These are phyloP conservation scores for Ramaria rubella DNA, from an alignment of 768 basidiomycete species.

Conservation along the genomic window DNA sequence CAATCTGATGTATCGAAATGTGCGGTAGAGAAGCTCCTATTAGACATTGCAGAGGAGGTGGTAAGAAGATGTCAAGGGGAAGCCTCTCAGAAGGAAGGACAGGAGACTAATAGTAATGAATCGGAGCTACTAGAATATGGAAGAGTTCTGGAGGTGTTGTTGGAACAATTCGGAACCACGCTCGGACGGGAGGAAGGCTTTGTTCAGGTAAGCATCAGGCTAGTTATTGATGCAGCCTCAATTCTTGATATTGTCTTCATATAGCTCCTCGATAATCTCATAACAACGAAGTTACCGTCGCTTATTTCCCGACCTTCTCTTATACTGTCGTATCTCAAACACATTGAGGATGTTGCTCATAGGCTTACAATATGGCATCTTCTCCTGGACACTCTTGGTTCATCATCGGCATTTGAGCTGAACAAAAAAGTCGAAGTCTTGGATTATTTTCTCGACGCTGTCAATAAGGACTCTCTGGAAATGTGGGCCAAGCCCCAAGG, in stretches of 20 bases:
- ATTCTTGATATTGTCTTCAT: background rate
- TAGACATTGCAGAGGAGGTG: background rate
- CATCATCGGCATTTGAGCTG: background rate
- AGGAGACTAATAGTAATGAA: background rate
- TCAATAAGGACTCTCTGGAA: constrained; percentile 35
- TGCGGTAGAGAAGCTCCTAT: background rate
- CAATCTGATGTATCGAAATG: background rate
- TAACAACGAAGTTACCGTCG: constrained; percentile 33
- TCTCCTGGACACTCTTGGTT: constrained; percentile 37
- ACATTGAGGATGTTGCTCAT: constrained; percentile 29
- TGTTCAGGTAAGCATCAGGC: constrained; percentile 34
- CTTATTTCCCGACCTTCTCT: constrained; percentile 37
- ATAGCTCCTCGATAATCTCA: constrained; percentile 43
- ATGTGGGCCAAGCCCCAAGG: constrained; percentile 37
- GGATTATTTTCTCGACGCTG: constrained; percentile 36
- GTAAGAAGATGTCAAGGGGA: background rate
- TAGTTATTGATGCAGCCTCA: background rate
- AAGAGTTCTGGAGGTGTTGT: constrained; percentile 33
- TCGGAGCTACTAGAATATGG: background rate
- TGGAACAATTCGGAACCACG: constrained; percentile 45
- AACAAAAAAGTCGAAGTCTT: constrained; percentile 27
- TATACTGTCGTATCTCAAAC: constrained; percentile 45
- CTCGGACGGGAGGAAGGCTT: constrained; percentile 42
- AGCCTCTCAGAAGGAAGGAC: no score
- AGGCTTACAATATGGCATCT: constrained; percentile 39